Conservation (phyloP, 768 basidiomycete species). For the Pleurotus platypus region DNA sequence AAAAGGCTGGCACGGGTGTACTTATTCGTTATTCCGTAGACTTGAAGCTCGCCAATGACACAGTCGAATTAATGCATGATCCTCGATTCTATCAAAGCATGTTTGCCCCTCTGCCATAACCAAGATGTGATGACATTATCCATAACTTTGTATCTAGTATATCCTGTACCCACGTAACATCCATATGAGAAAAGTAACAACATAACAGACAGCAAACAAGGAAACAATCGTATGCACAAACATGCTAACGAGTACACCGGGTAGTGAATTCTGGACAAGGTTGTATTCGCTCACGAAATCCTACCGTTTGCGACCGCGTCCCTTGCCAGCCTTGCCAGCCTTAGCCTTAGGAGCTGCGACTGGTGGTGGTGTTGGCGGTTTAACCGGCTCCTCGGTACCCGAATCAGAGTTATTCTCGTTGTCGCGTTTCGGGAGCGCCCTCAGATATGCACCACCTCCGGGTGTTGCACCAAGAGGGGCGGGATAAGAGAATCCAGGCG, state of each 20-base stretch:
- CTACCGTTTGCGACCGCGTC: no score
- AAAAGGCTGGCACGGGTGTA: neutral
- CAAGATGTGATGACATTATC: neutral
- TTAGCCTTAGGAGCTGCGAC: no score
- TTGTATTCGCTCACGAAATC: no score
- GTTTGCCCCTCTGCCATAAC: constrained; percentile 28
- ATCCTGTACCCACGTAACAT: no score
- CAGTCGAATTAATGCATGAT: constrained; percentile 59
- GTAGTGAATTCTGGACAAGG: no score
- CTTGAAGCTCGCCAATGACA: constrained; percentile 58
- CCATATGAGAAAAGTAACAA: no score
- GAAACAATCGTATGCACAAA: no score
- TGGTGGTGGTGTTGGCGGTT: neutral
- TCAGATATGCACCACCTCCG: neutral
- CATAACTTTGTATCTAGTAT: no score
- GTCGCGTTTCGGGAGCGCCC: neutral
- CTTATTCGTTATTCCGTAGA: constrained; percentile 28
- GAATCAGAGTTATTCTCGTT: neutral
- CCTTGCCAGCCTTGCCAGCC: no score
- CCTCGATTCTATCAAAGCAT: constrained; percentile 46
- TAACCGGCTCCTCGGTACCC: neutral
- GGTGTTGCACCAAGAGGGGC: neutral
- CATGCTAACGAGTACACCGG: no score
- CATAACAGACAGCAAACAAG: no score
- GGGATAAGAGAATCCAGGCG: constrained; percentile 6